phyloP scores from a whole-genome alignment of 139 green algal species.

The Desmodesmus armatus region DNA sequence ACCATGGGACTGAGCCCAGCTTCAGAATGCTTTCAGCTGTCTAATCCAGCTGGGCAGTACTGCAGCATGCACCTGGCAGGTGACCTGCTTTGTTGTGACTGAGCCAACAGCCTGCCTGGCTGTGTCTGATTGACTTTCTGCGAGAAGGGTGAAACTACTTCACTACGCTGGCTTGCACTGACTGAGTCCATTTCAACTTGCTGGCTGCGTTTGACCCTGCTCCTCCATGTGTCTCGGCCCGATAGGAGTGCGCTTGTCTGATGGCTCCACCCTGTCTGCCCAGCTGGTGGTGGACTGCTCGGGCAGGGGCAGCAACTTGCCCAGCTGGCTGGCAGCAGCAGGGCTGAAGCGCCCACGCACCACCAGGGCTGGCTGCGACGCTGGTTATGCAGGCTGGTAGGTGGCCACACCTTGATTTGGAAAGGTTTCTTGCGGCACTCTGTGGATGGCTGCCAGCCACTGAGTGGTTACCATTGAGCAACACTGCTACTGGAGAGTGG shows the following conservation, averaged over 20 bases:
- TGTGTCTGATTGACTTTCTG: not conserved
- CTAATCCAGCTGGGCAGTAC: not conserved
- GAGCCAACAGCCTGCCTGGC: too few relatives aligned
- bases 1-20: too few relatives aligned
- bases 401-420: not conserved
- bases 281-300: constrained; percentile 19
- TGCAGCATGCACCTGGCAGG: not conserved
- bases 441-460: constrained; percentile 1
- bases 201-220: not conserved
- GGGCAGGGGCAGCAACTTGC: not conserved
- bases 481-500: not conserved
- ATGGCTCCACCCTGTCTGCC: not conserved
- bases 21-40: too few relatives aligned
- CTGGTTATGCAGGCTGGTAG: constrained; percentile 18
- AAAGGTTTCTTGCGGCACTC: not conserved
- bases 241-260: constrained; percentile 8
- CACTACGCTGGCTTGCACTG: not conserved
- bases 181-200: too few relatives aligned
- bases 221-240: not conserved
- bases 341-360: not conserved
- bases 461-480: not conserved
- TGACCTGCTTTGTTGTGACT: not conserved
- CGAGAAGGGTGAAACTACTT: not conserved
- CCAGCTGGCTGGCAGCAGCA: constrained; percentile 30
- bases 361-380: not conserved